phyloP scores from a whole-genome alignment of 169 alveolate species.

The Hepatocystis sp. region DNA sequence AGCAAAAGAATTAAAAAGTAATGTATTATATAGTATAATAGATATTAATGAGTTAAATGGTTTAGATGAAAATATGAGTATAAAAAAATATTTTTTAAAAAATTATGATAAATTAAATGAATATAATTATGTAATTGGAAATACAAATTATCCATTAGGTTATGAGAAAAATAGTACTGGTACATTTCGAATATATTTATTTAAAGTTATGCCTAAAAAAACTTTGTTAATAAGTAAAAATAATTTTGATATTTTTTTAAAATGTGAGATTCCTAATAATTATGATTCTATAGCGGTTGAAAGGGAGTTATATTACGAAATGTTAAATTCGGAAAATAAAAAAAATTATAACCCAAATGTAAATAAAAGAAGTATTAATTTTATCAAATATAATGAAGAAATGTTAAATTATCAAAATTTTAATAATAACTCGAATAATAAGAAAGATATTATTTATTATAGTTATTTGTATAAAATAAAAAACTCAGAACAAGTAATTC shows the following conservation, averaged over 20 bases:
- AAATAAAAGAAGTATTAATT: no score
- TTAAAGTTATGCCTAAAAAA: constrained; percentile 47
- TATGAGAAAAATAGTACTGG: constrained; percentile 57
- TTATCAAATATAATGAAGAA: no score
- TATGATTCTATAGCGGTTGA: constrained; percentile 73
- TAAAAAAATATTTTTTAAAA: constrained; percentile 34
- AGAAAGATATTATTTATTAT: constrained; percentile 1
- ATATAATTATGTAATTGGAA: constrained; percentile 23
- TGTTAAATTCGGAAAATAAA: not conserved
- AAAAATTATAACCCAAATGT: no score
- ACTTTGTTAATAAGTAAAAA: constrained; percentile 54
- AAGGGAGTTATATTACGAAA: constrained; percentile 15
- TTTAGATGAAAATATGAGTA: constrained; percentile 15
- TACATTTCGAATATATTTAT: constrained; percentile 33
- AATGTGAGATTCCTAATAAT: constrained; percentile 26
- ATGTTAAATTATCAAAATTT: not conserved
- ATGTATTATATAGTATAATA: constrained; percentile 45
- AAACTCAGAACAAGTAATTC: constrained; percentile 84
- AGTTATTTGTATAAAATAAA: constrained; percentile 80
- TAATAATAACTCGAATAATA: not conserved
- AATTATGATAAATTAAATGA: constrained; percentile 43
- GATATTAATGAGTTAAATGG: constrained; percentile 47
- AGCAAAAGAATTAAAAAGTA: constrained; percentile 32
- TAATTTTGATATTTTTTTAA: constrained; percentile 6
- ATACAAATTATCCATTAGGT: constrained; percentile 63